A percentile compares a stretch with the other conserved stretches of the same genome.
phyloP scores from a whole-genome alignment of 371 early-diverging fungal genomes.

The Mucor velutinosus region DNA sequence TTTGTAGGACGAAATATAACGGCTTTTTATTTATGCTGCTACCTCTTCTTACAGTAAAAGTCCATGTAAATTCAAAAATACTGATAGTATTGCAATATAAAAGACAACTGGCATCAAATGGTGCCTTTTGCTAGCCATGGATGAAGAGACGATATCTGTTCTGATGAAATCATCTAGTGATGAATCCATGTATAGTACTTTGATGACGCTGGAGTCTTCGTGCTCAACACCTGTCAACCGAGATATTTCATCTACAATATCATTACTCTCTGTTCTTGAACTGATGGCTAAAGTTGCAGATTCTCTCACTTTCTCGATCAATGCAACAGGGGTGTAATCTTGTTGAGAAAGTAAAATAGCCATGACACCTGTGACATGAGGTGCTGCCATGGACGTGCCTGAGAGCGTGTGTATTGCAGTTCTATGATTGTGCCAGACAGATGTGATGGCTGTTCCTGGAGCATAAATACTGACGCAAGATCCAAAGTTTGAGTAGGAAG shows the following conservation, averaged over 20 bases:
- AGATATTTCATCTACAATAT: constrained; percentile 4
- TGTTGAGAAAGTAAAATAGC: constrained; percentile 34
- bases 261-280: neutral
- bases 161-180: neutral
- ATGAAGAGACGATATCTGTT: neutral
- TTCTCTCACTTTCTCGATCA: constrained; percentile 9
- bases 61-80: neutral
- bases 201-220: neutral
- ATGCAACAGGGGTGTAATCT: constrained; percentile 33
- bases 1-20: too few relatives aligned
- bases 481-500: constrained; percentile 75
- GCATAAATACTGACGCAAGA: constrained; percentile 77
- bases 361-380: constrained; percentile 53
- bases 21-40: too few relatives aligned
- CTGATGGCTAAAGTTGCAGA: constrained; percentile 3
- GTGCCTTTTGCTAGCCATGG: neutral
- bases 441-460: constrained; percentile 75
- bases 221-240: neutral
- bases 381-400: constrained; percentile 80
- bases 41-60: neutral
- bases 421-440: constrained; percentile 51
- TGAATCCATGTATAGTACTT: constrained; percentile 7
- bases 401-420: constrained; percentile 37
- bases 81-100: neutral
- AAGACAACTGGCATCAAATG: neutral